Percentiles rank a stretch among this genome's conserved stretches.
These are phyloP conservation scores for Trypanosoma mega DNA, from an alignment of 208 protist genomes.

Conservation along the genomic window DNA sequence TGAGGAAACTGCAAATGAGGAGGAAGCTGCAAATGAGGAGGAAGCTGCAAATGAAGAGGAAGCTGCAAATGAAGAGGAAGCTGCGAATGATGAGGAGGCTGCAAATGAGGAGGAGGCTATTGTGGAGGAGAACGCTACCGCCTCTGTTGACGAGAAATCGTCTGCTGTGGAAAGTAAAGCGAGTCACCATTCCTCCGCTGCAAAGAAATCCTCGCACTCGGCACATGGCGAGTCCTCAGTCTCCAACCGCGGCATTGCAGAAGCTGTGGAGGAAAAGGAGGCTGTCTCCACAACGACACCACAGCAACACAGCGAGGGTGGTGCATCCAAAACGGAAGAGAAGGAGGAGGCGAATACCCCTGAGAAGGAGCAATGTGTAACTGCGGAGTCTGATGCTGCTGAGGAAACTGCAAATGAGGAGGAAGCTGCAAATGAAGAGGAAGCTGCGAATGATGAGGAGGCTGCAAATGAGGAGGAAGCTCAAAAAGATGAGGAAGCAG, in stretches of 20 bases:
- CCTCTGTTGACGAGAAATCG: too few relatives aligned
- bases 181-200: too few relatives aligned
- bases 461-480: not conserved
- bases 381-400: not conserved
- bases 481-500: not conserved
- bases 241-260: too few relatives aligned
- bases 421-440: slow-evolving; percentile 10
- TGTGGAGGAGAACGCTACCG: too few relatives aligned
- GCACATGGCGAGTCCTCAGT: too few relatives aligned
- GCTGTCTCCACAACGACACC: too few relatives aligned
- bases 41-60: slow-evolving; percentile 5
- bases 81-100: not conserved
- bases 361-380: slow-evolving; percentile 4
- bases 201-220: too few relatives aligned
- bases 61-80: not conserved
- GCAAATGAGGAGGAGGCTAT: not conserved
- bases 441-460: slow-evolving; percentile 5
- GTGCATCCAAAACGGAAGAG: not conserved
- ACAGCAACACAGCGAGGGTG: too few relatives aligned
- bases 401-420: slow-evolving; percentile 7
- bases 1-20: slow-evolving; percentile 9
- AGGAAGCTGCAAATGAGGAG: slow-evolving; percentile 9
- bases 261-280: too few relatives aligned
- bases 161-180: too few relatives aligned
- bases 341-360: not conserved